Evolutionary conservation across 805 yeast species (phyloP), one percentile per base, ranked within the genome.

Genomic region (Cyberlindnera amylophila): DNA sequence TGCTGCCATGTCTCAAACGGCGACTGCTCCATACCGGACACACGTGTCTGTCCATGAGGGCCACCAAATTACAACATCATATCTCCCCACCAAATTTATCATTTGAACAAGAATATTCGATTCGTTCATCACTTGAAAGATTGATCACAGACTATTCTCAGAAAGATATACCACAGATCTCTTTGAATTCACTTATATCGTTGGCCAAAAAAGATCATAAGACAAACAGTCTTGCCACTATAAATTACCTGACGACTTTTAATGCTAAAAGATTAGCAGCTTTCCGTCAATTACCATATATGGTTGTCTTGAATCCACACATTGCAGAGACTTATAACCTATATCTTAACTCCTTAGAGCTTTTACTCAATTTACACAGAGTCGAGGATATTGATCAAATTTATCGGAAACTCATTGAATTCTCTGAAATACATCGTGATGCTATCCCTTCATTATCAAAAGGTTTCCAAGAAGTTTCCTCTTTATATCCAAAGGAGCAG

Each of bases 301-400:
- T 90, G 52, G 88, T 83, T 36, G 82, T 89, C 42, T 64, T 91
- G 47, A 91, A 91, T 59, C 97, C 97, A 6, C 79, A 86, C 54
- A 82, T 91, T 39, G 83, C 91, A 10, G 78, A 77, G 52, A 82
- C 86, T 17, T 87, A 88, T 66, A 72, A 77, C 53, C 64, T 82
- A 36, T 91, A 91, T 65, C 66, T 87, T 49, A 71, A 78, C 44
- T 82, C 96, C 2, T 74, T 88, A 67, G 67, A 75, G 38, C 67
- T 74, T 5, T 53, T 81, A 38, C 53, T 75, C 18, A 60, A 67
- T 41, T 58, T 71, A 32, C 71, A 79, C 6, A 53, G 63, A 46
- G 43, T 40, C 3, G 48, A 45, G n/a, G 75, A 79, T 6, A 44
- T 71, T 13, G 74, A 73, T 36, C 53, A 58, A 34, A 79, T 88